Conservation (phyloP, 495 filamentous ascomycete genomes). For the Polyplosphaeria fusca region DNA sequence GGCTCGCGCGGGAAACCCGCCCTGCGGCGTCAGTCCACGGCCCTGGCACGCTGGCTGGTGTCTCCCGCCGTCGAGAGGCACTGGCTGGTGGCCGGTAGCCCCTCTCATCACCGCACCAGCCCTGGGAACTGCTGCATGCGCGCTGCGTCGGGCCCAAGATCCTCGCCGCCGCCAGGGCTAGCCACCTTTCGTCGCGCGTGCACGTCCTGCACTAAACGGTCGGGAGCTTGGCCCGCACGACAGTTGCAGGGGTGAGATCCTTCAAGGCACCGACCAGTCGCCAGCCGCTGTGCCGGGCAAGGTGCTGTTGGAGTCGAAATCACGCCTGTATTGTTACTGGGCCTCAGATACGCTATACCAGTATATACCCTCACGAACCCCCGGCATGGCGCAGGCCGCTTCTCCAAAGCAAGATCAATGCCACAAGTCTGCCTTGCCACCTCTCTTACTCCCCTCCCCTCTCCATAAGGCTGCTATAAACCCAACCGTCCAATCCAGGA, state of each 20-base stretch:
- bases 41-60: neutral
- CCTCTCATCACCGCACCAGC: constrained; percentile 4
- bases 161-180: constrained; percentile 3
- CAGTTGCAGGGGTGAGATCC: constrained; percentile 26
- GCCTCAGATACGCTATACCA: constrained; percentile 28
- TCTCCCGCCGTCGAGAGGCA: too few species aligned
- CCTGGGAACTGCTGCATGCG: neutral
- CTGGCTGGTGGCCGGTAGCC: neutral
- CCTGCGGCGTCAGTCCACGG: neutral
- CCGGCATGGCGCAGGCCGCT: constrained; percentile 26
- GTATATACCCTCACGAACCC: constrained; percentile 22
- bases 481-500: constrained; percentile 21
- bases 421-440: constrained; percentile 30
- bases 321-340: constrained; percentile 22
- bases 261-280: constrained; percentile 34
- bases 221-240: constrained; percentile 27
- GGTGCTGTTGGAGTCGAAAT: constrained; percentile 25
- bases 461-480: constrained; percentile 31
- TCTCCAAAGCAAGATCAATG: constrained; percentile 21
- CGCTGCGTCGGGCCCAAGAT: constrained; percentile 7
- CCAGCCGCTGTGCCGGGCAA: constrained; percentile 31
- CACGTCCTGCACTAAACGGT: constrained; percentile 33
- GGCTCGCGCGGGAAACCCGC: neutral
- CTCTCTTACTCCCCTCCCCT: too few species aligned
- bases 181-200: constrained; percentile 9